Evolutionary conservation across 1,284 basidiomycete genomes (phyloP).

Genomic region (Takashimella tepidaria): DNA sequence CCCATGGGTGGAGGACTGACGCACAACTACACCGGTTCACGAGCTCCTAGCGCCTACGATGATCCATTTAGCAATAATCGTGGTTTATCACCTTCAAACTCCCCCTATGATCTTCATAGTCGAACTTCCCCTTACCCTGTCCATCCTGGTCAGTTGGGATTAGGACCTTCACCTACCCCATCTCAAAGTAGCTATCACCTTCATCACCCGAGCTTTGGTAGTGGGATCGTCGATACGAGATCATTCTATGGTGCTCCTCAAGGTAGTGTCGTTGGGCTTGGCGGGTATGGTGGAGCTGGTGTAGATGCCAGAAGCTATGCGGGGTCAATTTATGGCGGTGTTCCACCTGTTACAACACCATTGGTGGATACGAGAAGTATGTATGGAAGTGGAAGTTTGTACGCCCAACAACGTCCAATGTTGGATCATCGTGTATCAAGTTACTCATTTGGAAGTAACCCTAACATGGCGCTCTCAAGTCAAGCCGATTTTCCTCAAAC

Average conservation of each 20-base stretch:
- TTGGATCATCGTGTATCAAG: constrained; percentile 2
- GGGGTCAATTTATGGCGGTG: constrained; percentile 63
- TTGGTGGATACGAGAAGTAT: neutral
- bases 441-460: constrained; percentile 1
- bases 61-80: constrained; percentile 56
- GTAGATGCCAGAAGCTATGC: neutral
- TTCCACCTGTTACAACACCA: constrained; percentile 7
- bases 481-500: neutral
- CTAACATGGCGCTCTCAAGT: neutral
- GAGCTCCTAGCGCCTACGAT: constrained; percentile 28
- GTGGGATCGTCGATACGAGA: neutral
- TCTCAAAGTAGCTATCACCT: too few species aligned
- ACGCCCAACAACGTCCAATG: constrained; percentile 4
- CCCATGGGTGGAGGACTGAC: constrained; percentile 39
- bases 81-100: neutral
- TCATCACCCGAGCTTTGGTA: neutral
- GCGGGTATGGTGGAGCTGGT: too few species aligned
- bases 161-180: neutral
- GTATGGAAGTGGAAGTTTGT: too few species aligned
- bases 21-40: constrained; percentile 32
- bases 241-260: neutral
- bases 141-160: neutral
- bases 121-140: neutral
- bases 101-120: neutral
- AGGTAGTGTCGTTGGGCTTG: too few species aligned